Evolutionary conservation across 192 early-diverging fungal species (phyloP).

Genomic region (Linnemannia schmuckeri): DNA sequence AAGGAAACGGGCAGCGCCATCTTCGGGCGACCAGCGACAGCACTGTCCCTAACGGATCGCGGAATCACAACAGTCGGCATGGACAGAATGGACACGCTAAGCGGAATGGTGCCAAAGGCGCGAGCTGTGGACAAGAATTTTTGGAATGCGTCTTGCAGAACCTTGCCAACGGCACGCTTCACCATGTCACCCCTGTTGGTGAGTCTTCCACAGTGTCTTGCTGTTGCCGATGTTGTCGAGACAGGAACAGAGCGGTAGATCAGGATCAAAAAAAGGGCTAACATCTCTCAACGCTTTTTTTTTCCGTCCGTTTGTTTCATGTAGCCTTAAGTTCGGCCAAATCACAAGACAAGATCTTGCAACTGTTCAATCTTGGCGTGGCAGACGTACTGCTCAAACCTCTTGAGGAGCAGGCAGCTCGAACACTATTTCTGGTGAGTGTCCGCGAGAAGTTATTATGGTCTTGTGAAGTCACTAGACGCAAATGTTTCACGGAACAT

Average conservation of each 20-base stretch:
- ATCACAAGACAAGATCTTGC: conserved; percentile 58
- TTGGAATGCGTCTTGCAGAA: conserved; percentile 40
- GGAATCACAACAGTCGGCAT: conserved; percentile 10
- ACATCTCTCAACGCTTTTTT: neutral
- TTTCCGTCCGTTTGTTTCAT: neutral
- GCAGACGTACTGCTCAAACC: conserved; percentile 70
- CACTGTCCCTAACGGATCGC: conserved; percentile 13
- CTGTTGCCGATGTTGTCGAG: neutral
- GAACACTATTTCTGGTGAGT: conserved; percentile 69
- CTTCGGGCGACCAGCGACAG: conserved; percentile 32
- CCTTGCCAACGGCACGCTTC: conserved; percentile 42
- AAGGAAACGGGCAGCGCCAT: conserved; percentile 33
- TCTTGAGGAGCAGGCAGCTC: conserved; percentile 60
- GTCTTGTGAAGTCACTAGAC: neutral
- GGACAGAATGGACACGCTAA: neutral
- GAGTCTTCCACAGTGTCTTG: conserved; percentile 3
- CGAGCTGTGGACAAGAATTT: conserved; percentile 45
- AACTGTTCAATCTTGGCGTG: conserved; percentile 67
- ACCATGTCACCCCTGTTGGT: conserved; percentile 57
- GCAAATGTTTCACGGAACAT: neutral
- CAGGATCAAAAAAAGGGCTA: neutral
- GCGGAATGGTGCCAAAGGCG: neutral
- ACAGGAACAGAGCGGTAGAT: neutral
- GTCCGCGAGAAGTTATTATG: neutral
- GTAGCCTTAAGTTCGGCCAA: conserved; percentile 41